Evolutionary conservation across 495 filamentous ascomycete genomes (phyloP).

Genomic region (Schizothecium vesticola): DNA sequence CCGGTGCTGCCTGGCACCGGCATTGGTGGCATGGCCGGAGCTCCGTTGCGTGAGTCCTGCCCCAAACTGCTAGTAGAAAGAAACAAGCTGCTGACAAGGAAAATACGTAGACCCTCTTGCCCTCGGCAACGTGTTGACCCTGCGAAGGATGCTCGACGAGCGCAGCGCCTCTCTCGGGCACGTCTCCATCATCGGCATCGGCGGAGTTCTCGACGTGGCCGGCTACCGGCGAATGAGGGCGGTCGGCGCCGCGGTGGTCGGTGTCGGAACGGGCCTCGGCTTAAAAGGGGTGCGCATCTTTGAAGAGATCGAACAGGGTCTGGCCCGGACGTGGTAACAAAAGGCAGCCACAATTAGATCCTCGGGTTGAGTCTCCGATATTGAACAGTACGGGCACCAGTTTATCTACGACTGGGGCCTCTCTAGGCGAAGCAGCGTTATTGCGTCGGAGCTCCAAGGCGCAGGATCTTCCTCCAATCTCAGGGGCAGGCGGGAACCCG

Average conservation of each 20-base stretch:
- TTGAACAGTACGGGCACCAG: background rate
- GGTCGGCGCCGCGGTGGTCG: slow-evolving; percentile 59
- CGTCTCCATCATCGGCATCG: slow-evolving; percentile 59
- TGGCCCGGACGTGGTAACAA: slow-evolving; percentile 10
- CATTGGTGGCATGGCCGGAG: slow-evolving; percentile 62
- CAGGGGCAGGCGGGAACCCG: background rate
- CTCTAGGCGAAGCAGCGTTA: background rate
- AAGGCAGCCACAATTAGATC: background rate
- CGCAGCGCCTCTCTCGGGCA: slow-evolving; percentile 28
- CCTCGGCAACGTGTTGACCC: slow-evolving; percentile 62
- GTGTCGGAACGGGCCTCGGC: slow-evolving; percentile 59
- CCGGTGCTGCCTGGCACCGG: slow-evolving; percentile 44
- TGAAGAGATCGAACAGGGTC: slow-evolving; percentile 30
- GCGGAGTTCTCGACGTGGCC: slow-evolving; percentile 55
- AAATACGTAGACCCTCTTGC: slow-evolving; percentile 47
- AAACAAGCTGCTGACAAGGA: background rate
- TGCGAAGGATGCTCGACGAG: slow-evolving; percentile 51
- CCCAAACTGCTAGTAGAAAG: background rate
- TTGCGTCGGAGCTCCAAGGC: background rate
- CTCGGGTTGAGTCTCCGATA: background rate
- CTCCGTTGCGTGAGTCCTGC: slow-evolving; percentile 49
- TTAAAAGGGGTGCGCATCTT: slow-evolving; percentile 55
- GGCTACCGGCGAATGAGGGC: slow-evolving; percentile 57
- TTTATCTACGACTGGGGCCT: background rate
- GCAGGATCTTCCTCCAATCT: slow-evolving; percentile 11